Evolutionary conservation across 352 stramenopile genomes (phyloP).

Genomic region (Globisporangium okanoganense): DNA sequence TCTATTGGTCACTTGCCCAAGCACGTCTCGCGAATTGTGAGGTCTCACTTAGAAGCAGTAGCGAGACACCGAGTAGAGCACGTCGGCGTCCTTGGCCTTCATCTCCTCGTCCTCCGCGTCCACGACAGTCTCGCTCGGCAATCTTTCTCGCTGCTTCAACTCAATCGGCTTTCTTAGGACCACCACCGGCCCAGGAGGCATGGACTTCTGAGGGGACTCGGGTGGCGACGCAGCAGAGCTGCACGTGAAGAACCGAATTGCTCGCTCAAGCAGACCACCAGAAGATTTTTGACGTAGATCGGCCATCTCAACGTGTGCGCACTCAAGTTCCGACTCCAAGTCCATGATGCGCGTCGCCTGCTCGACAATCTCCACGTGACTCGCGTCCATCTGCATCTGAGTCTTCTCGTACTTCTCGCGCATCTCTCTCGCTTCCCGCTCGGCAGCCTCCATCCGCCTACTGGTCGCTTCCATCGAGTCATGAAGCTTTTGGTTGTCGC

Average conservation of each 20-base stretch:
- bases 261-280: slow-evolving; percentile 50
- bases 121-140: slow-evolving; percentile 29
- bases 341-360: slow-evolving; percentile 53
- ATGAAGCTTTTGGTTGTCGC: slow-evolving; percentile 50
- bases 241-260: slow-evolving; percentile 87
- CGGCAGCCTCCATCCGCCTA: slow-evolving; percentile 29
- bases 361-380: slow-evolving; percentile 47
- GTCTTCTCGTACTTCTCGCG: slow-evolving; percentile 54
- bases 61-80: slow-evolving; percentile 49
- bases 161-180: slow-evolving; percentile 23
- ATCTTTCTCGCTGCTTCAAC: slow-evolving; percentile 20
- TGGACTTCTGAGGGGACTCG: slow-evolving; percentile 27
- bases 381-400: slow-evolving; percentile 50
- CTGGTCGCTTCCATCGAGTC: slow-evolving; percentile 36
- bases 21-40: not conserved
- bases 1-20: slow-evolving; percentile 12
- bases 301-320: slow-evolving; percentile 41
- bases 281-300: slow-evolving; percentile 41
- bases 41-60: slow-evolving; percentile 47
- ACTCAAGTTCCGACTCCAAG: slow-evolving; percentile 57
- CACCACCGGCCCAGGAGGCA: slow-evolving; percentile 21
- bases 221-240: slow-evolving; percentile 48
- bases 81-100: slow-evolving; percentile 48
- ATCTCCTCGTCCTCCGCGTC: slow-evolving; percentile 51
- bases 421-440: slow-evolving; percentile 41